These are phyloP conservation scores for Arthonia radiata DNA, from an alignment of 495 filamentous ascomycete genomes.

Conservation along the genomic window DNA sequence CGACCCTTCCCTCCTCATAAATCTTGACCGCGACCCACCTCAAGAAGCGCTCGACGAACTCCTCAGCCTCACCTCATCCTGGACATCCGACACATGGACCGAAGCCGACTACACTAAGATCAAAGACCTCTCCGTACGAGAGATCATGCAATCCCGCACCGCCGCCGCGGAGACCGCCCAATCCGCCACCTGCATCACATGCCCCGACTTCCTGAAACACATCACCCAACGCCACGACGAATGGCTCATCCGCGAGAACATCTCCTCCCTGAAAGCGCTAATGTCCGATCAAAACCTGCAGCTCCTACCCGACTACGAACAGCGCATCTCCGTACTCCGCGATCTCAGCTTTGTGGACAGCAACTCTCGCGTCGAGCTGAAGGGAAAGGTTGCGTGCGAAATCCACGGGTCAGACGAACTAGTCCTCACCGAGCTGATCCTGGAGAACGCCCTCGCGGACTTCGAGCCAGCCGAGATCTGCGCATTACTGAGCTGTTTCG, in stretches of 20 bases:
- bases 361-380: constrained; percentile 61
- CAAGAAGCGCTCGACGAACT: constrained; percentile 35
- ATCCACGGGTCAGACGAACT: constrained; percentile 94
- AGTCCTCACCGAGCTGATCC: constrained; percentile 84
- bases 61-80: constrained; percentile 33
- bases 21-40: constrained; percentile 11
- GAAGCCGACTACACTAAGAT: constrained; percentile 64
- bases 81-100: constrained; percentile 52
- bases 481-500: constrained; percentile 76
- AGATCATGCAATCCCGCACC: constrained; percentile 41
- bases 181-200: constrained; percentile 32
- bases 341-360: constrained; percentile 80
- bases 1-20: constrained; percentile 10
- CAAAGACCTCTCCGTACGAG: constrained; percentile 50
- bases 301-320: constrained; percentile 91
- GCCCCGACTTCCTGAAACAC: constrained; percentile 61
- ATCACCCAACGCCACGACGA: constrained; percentile 67
- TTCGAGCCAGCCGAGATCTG: constrained; percentile 95
- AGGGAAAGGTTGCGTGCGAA: constrained; percentile 96
- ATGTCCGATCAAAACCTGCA: constrained; percentile 95
- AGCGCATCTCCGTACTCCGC: constrained; percentile 72
- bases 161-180: constrained; percentile 32
- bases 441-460: constrained; percentile 87
- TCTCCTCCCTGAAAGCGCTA: constrained; percentile 53
- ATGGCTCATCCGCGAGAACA: constrained; percentile 81